Evolutionary conservation across 2,329 filamentous ascomycete genomes (phyloP), one percentile per base, ranked within the genome.

Genomic region (Penicillium sp.): DNA sequence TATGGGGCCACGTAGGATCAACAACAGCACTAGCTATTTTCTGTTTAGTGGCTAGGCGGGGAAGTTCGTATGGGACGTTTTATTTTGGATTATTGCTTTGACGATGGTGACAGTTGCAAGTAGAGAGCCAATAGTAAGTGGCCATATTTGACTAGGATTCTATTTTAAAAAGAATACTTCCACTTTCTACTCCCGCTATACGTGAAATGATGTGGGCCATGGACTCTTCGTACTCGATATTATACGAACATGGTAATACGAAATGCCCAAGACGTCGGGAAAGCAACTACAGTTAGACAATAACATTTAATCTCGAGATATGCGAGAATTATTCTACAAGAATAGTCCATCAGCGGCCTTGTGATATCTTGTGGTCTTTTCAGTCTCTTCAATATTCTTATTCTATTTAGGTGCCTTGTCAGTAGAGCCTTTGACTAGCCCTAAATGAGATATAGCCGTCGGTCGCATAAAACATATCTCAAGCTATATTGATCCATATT

Each of bases 1-100:
- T 28, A 35, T 53, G 44, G 50, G 50, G 43, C 50, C 50, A 40
- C 50, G 50, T 22, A 53, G 44, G 44, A 53, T 53, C 44, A 41
- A 25, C 50, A 28, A 42, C n/a, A 53, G 7, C 28, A 36, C 43
- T 48, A 53, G 48, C 50, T 47, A 12, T 16, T 47, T 53, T 53
- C 35, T 12, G 28, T 16, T 46, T 53, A 53, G 50, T 44, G 10
- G 1, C 7, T 12, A 25, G 42, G 26, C n/a, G 19, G 31, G 26
- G 30, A 9, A 49, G 16, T 17, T n/a, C 7, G 16, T 26, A 17
- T n/a, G 22, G 19, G 28, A 16, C 1, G 28, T 17, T 28, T 42
- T 43, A 50, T 51, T 22, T 45, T 51, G 38, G 49, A 51, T 30
- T 19, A 22, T 31, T 35, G 5, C 19, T 44, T 44, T 44, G 11